Conservation (phyloP, 352 stramenopile species). For the Phytophthora ohioensis region DNA sequence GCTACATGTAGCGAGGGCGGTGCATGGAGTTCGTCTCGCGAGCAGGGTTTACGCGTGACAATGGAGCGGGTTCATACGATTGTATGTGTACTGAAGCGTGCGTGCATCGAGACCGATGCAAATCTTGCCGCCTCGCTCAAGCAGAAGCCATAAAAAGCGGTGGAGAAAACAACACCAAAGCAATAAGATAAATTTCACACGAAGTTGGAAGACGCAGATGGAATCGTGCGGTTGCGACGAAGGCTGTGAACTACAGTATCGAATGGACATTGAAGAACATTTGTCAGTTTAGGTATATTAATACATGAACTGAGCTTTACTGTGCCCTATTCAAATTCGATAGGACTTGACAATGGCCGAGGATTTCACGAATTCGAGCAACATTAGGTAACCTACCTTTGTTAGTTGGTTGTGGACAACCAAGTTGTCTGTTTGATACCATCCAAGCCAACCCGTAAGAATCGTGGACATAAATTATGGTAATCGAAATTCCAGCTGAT, state of each 20-base stretch:
- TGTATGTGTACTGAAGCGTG: slow-evolving; percentile 1
- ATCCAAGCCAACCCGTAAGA: neutral
- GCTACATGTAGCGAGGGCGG: neutral
- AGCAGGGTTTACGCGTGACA: neutral
- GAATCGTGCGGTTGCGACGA: neutral
- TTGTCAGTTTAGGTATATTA: too few species aligned
- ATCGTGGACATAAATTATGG: slow-evolving; percentile 14
- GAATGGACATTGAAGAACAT: too few species aligned
- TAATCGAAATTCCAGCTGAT: slow-evolving; percentile 31
- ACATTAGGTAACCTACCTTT: slow-evolving; percentile 23
- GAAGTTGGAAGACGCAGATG: neutral
- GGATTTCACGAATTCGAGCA: neutral
- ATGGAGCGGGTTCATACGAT: slow-evolving; percentile 13
- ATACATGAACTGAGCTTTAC: too few species aligned
- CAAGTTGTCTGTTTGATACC: neutral
- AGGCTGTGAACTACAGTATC: too few species aligned
- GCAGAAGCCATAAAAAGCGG: neutral
- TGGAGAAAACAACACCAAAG: neutral
- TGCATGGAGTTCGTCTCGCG: neutral
- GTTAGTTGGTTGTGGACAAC: slow-evolving; percentile 15
- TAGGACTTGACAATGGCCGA: too few species aligned
- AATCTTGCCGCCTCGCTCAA: slow-evolving; percentile 24
- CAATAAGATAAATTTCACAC: slow-evolving; percentile 9
- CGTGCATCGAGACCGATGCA: slow-evolving; percentile 22
- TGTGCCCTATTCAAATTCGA: too few species aligned